These are phyloP conservation scores for Piper betle DNA, from an alignment of 164 flowering plant species.

Conservation along the genomic window DNA sequence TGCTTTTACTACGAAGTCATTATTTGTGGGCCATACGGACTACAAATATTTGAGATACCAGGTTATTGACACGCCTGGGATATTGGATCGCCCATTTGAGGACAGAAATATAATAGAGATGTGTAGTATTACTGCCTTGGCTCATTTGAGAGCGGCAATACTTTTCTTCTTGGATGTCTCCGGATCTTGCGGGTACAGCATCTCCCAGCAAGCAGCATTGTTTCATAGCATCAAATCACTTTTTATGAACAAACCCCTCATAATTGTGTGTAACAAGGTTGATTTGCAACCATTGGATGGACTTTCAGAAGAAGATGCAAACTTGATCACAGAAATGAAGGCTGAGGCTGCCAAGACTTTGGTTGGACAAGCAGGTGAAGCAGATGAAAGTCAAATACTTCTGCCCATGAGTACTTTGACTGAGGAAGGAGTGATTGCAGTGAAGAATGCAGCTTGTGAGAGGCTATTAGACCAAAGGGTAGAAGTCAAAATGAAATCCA, in stretches of 20 bases:
- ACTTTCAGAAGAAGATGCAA: conserved; percentile 65
- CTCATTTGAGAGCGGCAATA: conserved; percentile 83
- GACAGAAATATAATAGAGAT: conserved; percentile 93
- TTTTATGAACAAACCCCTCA: conserved; percentile 76
- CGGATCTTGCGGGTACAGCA: conserved; percentile 81
- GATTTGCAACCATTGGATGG: conserved; percentile 80
- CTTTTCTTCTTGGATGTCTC: conserved; percentile 80
- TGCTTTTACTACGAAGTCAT: conserved; percentile 88
- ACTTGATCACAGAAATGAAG: conserved; percentile 70
- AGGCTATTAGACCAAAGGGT: conserved; percentile 76
- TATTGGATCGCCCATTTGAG: conserved; percentile 84
- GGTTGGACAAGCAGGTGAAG: conserved; percentile 54
- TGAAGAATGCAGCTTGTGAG: conserved; percentile 84
- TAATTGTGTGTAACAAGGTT: conserved; percentile 83
- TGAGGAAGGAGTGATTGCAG: conserved; percentile 73
- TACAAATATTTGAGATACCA: conserved; percentile 78
- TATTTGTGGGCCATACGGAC: conserved; percentile 92
- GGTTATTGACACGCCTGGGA: conserved; percentile 92
- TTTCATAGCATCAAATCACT: conserved; percentile 88
- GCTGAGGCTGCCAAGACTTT: conserved; percentile 74
- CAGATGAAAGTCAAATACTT: conserved; percentile 41
- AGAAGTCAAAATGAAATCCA: conserved; percentile 77
- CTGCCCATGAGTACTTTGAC: conserved; percentile 83
- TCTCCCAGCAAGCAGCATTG: conserved; percentile 82
- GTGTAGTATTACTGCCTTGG: conserved; percentile 93